A percentile compares a stretch with the other conserved stretches of the same genome.
Conservation (phyloP, 192 early-diverging fungal genomes). For the Entrophospora sp. region DNA sequence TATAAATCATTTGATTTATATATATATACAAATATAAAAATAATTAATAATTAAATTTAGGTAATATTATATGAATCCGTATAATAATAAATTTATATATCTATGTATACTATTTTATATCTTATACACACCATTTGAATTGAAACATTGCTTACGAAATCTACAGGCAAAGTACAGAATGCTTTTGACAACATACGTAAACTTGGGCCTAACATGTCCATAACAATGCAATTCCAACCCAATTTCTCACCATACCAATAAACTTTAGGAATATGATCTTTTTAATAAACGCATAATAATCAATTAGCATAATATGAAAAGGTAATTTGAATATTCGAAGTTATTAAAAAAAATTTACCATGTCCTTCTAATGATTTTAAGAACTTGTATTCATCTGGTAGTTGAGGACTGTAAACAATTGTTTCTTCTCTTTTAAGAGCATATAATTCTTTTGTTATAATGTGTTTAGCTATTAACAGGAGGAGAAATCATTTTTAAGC, state of each 20-base stretch:
- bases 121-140: constrained; percentile 49
- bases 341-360: constrained; percentile 14
- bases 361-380: constrained; percentile 35
- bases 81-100: too few relatives aligned
- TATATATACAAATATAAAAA: too few relatives aligned
- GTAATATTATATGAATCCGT: too few relatives aligned
- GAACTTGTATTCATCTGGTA: constrained; percentile 38
- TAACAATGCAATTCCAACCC: constrained; percentile 39
- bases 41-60: too few relatives aligned
- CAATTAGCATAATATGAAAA: neutral
- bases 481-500: too few relatives aligned
- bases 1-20: neutral
- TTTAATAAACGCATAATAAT: too few relatives aligned
- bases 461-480: constrained; percentile 42
- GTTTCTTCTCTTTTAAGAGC: constrained; percentile 45
- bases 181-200: constrained; percentile 36
- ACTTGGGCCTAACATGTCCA: constrained; percentile 50
- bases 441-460: constrained; percentile 31
- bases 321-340: neutral
- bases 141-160: constrained; percentile 40
- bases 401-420: constrained; percentile 33
- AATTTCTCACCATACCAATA: constrained; percentile 47
- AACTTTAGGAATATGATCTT: constrained; percentile 42
- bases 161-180: constrained; percentile 32
- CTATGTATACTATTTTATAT: too few relatives aligned